Evolutionary conservation across 129 eudicot species (phyloP).

Genomic region (Heracleum sosnowskyi): DNA sequence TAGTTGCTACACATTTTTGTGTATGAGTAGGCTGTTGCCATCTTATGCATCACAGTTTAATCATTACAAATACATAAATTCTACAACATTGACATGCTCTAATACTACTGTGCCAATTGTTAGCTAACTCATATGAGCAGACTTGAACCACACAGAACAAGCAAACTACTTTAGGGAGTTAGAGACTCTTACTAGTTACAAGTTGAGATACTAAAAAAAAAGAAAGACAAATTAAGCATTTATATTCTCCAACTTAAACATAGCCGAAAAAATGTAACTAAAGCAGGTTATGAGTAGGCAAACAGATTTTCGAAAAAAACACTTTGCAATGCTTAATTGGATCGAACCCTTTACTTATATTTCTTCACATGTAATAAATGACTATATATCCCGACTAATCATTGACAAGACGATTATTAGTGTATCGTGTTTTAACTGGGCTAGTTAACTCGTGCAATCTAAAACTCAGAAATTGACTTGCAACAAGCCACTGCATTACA

Average conservation of each 20-base stretch:
- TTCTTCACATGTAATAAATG: not conserved
- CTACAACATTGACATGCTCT: not conserved
- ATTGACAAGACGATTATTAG: not conserved
- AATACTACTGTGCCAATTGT: not conserved
- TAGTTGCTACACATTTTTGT: not conserved
- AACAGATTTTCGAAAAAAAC: too few relatives aligned
- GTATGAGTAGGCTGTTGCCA: not conserved
- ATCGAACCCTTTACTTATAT: not conserved
- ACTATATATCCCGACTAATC: not conserved
- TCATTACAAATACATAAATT: not conserved
- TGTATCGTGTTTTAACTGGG: not conserved
- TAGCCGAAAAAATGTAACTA: too few relatives aligned
- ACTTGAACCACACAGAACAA: not conserved
- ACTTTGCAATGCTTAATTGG: too few relatives aligned
- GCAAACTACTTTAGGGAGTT: not conserved
- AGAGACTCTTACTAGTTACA: not conserved
- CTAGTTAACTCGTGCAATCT: not conserved
- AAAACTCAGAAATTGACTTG: not conserved
- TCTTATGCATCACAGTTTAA: not conserved
- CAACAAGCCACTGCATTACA: not conserved
- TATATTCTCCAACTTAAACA: too few relatives aligned
- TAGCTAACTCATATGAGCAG: not conserved
- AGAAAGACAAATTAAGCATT: too few relatives aligned
- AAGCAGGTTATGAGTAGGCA: too few relatives aligned
- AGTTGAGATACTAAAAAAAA: not conserved